These are phyloP conservation scores for Chamaecyparis obtusa DNA, from an alignment of 75 land plant genomes.

Conservation along the genomic window DNA sequence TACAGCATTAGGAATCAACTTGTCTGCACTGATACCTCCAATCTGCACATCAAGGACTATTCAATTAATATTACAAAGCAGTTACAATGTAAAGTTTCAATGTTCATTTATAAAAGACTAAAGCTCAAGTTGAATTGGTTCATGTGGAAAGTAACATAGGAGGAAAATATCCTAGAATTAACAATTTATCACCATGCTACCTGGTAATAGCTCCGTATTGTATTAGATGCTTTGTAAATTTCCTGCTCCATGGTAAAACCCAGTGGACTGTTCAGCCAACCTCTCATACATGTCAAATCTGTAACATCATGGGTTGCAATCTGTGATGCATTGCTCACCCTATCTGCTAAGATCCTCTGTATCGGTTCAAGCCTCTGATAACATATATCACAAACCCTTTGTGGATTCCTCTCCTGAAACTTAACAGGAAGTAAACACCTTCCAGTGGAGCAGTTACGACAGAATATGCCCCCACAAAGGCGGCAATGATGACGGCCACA, in stretches of 20 bases:
- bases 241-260: conserved; percentile 84
- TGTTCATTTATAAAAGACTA: neutral
- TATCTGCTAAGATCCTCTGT: conserved; percentile 49
- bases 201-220: conserved; percentile 60
- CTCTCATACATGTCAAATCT: conserved; percentile 70
- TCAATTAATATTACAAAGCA: neutral
- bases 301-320: conserved; percentile 80
- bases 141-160: neutral
- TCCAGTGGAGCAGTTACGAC: conserved; percentile 62
- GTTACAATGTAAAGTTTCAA: neutral
- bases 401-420: conserved; percentile 70
- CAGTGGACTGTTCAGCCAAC: conserved; percentile 77
- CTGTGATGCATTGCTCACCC: conserved; percentile 74
- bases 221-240: conserved; percentile 71
- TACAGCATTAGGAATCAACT: conserved; percentile 60
- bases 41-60: conserved; percentile 19
- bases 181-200: conserved; percentile 23
- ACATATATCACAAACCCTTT: conserved; percentile 83
- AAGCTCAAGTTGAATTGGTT: neutral
- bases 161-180: neutral
- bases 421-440: conserved; percentile 73
- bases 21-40: conserved; percentile 48
- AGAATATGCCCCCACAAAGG: conserved; percentile 81
- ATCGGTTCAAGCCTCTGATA: conserved; percentile 75
- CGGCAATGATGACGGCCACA: conserved; percentile 84